phyloP scores from a whole-genome alignment of 164 flowering plant genomes.

The Chloranthus sessilifolius region DNA sequence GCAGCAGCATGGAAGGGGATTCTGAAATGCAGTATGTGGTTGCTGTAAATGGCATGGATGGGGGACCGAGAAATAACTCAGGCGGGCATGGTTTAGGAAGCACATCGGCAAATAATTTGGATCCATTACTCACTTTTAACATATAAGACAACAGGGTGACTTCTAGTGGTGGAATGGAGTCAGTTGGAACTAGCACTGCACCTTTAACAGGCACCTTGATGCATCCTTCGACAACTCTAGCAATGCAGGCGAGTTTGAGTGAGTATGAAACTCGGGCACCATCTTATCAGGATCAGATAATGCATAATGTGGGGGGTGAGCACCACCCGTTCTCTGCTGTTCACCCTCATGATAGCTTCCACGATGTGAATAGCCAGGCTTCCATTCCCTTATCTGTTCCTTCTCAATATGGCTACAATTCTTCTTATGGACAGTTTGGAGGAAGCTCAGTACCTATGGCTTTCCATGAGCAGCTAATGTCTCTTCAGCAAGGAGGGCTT shows the following conservation, averaged over 20 bases:
- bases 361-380: constrained; percentile 17
- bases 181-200: constrained; percentile 16
- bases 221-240: constrained; percentile 21
- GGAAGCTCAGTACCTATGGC: constrained; percentile 25
- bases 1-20: constrained; percentile 46
- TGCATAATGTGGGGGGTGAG: constrained; percentile 21
- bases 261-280: constrained; percentile 25
- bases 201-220: constrained; percentile 16
- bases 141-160: constrained; percentile 11
- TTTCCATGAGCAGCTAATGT: constrained; percentile 20
- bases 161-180: constrained; percentile 20
- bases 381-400: constrained; percentile 22
- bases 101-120: constrained; percentile 51
- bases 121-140: constrained; percentile 44
- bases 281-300: constrained; percentile 23
- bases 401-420: constrained; percentile 25
- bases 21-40: constrained; percentile 79
- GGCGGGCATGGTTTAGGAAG: constrained; percentile 30
- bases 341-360: constrained; percentile 21
- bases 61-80: constrained; percentile 49
- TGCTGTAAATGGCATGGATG: constrained; percentile 87
- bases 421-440: constrained; percentile 20
- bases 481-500: constrained; percentile 25
- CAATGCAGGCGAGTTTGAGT: constrained; percentile 20
- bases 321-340: constrained; percentile 21